Evolutionary conservation across 108 stramenopile genomes (phyloP).

Genomic region (Bacterosira constricta): DNA sequence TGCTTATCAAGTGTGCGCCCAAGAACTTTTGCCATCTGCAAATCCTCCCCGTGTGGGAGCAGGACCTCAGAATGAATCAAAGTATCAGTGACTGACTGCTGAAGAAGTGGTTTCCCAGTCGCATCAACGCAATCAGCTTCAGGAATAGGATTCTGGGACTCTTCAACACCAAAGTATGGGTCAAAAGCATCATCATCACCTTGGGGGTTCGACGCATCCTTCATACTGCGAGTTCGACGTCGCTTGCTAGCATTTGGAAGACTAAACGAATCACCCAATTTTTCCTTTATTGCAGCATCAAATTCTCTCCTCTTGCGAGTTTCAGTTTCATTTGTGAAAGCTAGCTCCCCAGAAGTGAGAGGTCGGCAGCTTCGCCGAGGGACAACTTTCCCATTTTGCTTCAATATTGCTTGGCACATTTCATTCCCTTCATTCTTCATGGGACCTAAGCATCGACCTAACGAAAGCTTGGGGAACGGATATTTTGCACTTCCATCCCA

Average conservation of each 20-base stretch:
- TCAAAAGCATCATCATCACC: not conserved
- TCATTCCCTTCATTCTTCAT: slow-evolving; percentile 39
- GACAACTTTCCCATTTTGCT: slow-evolving; percentile 35
- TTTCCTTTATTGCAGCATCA: slow-evolving; percentile 1
- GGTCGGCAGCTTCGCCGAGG: slow-evolving; percentile 9
- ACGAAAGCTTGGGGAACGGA: not conserved
- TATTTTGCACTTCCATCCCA: not conserved
- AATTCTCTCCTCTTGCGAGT: not conserved
- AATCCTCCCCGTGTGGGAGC: slow-evolving; percentile 22
- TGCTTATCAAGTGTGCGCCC: slow-evolving; percentile 12
- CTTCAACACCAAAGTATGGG: slow-evolving; percentile 15
- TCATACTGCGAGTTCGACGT: not conserved
- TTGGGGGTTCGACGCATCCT: not conserved
- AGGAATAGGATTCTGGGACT: not conserved
- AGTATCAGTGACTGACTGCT: slow-evolving; percentile 23
- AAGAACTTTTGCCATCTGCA: slow-evolving; percentile 18
- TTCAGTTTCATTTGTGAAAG: slow-evolving; percentile 12
- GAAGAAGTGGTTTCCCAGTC: slow-evolving; percentile 7
- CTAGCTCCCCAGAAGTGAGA: slow-evolving; percentile 19
- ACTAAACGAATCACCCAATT: not conserved
- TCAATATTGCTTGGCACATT: slow-evolving; percentile 48
- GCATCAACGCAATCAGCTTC: slow-evolving; percentile 34
- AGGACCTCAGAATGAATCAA: slow-evolving; percentile 40
- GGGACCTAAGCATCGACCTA: slow-evolving; percentile 44
- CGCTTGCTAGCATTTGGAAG: not conserved